A percentile compares a stretch with the other conserved stretches of the same genome.
phyloP scores from a whole-genome alignment of 805 yeast species.

The Metschnikowia arizonensis region DNA sequence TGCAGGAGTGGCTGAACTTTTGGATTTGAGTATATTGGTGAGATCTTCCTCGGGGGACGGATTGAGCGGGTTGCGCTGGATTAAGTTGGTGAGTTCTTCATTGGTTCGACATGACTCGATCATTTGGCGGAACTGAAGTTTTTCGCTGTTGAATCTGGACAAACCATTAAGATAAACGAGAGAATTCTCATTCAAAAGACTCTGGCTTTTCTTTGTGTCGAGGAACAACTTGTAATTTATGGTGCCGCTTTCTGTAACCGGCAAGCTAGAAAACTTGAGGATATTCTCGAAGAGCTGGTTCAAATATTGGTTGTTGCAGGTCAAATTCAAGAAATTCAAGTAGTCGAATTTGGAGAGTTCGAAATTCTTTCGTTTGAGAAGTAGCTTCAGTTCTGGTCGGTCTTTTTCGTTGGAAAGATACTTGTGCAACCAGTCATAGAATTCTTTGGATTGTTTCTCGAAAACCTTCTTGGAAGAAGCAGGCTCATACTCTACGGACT shows the following conservation, averaged over 20 bases:
- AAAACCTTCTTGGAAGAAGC: constrained; percentile 29
- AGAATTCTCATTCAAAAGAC: constrained; percentile 22
- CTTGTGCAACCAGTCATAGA: constrained; percentile 41
- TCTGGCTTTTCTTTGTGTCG: constrained; percentile 18
- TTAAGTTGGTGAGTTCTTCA: constrained; percentile 35
- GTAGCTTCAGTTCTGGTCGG: constrained; percentile 37
- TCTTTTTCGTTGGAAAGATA: constrained; percentile 43
- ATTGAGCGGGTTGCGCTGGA: constrained; percentile 26
- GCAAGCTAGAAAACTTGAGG: constrained; percentile 30
- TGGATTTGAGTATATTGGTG: constrained; percentile 1
- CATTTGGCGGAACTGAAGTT: constrained; percentile 37
- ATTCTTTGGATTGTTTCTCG: constrained; percentile 40
- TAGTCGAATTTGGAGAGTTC: constrained; percentile 46
- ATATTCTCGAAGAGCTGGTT: constrained; percentile 35
- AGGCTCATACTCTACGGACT: constrained; percentile 21
- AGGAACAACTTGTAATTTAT: constrained; percentile 12
- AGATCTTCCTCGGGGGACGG: constrained; percentile 4
- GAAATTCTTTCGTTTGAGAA: constrained; percentile 34
- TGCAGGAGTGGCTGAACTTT: background rate
- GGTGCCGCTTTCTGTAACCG: constrained; percentile 11
- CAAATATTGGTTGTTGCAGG: constrained; percentile 38
- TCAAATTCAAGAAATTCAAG: constrained; percentile 36
- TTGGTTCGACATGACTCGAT: constrained; percentile 38
- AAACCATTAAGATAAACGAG: constrained; percentile 31
- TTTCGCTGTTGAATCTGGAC: constrained; percentile 39